Percentiles rank a stretch among this genome's conserved stretches.
phyloP scores from a whole-genome alignment of 441 rosid genomes.

The Oxalis stricta region DNA sequence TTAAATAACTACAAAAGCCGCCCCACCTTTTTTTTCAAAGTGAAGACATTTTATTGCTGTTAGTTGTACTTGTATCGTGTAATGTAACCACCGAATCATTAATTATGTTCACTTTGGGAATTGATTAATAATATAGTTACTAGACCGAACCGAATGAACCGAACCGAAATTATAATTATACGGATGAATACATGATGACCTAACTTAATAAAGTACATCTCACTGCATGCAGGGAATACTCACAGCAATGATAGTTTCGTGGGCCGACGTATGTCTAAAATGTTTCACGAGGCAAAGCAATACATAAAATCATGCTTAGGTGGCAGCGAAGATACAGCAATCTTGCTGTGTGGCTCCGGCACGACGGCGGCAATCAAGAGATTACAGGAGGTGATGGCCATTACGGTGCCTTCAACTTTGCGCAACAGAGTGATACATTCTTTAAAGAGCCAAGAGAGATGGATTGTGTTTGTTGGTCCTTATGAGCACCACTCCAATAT shows the following conservation, averaged over 20 bases:
- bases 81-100: too few species aligned
- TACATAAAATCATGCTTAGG: slow-evolving; percentile 46
- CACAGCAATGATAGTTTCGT: slow-evolving; percentile 44
- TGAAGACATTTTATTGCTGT: too few species aligned
- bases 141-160: too few species aligned
- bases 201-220: too few species aligned
- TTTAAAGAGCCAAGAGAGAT: slow-evolving; percentile 30
- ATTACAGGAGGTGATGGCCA: slow-evolving; percentile 51
- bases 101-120: too few species aligned
- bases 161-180: too few species aligned
- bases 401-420: slow-evolving; percentile 32
- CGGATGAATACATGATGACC: too few species aligned
- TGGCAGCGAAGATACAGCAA: slow-evolving; percentile 28
- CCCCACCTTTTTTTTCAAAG: too few species aligned
- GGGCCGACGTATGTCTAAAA: slow-evolving; percentile 35
- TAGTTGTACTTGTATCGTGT: too few species aligned
- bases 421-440: slow-evolving; percentile 20
- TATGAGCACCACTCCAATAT: slow-evolving; percentile 65
- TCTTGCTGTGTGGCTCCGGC: slow-evolving; percentile 51
- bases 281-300: slow-evolving; percentile 24
- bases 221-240: slow-evolving; percentile 27
- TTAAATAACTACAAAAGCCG: too few species aligned
- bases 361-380: slow-evolving; percentile 43
- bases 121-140: too few species aligned
- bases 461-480: slow-evolving; percentile 55